Percentiles rank a stretch among this genome's conserved stretches.
These are phyloP conservation scores for Exophiala dermatitidis DNA, from an alignment of 2,329 filamentous ascomycete species.

Conservation along the genomic window DNA sequence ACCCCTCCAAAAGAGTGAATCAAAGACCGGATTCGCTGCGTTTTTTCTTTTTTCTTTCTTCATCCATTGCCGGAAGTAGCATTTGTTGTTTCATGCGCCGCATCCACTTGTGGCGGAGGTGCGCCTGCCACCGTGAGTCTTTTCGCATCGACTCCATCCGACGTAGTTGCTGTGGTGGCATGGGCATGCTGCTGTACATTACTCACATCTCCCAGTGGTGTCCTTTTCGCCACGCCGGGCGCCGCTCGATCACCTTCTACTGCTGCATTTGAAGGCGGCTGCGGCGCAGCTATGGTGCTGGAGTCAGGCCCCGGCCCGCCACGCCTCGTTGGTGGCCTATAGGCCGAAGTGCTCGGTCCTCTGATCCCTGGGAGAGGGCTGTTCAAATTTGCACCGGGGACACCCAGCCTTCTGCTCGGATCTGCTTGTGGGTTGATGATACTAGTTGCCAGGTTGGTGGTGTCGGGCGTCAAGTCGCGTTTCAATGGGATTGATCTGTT, in stretches of 20 bases:
- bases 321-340: constrained; percentile 41
- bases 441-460: constrained; percentile 23
- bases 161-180: constrained; percentile 13
- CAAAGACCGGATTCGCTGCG: neutral
- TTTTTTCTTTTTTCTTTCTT: neutral
- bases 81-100: neutral
- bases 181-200: constrained; percentile 29
- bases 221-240: constrained; percentile 31
- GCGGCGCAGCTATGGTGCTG: too few relatives aligned
- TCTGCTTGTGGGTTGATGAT: constrained; percentile 19
- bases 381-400: constrained; percentile 1
- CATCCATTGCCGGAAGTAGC: neutral
- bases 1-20: too few relatives aligned
- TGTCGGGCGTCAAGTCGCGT: constrained; percentile 34
- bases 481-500: constrained; percentile 65
- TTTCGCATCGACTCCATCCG: constrained; percentile 24
- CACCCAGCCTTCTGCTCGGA: constrained; percentile 14
- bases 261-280: constrained; percentile 22
- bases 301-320: constrained; percentile 16
- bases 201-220: constrained; percentile 41
- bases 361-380: constrained; percentile 2
- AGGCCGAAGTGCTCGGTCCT: constrained; percentile 25
- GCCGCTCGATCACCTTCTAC: constrained; percentile 18
- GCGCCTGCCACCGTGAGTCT: constrained; percentile 17
- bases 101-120: neutral